Conservation (phyloP, 2,329 filamentous ascomycete species). For the Amphichorda felina region DNA sequence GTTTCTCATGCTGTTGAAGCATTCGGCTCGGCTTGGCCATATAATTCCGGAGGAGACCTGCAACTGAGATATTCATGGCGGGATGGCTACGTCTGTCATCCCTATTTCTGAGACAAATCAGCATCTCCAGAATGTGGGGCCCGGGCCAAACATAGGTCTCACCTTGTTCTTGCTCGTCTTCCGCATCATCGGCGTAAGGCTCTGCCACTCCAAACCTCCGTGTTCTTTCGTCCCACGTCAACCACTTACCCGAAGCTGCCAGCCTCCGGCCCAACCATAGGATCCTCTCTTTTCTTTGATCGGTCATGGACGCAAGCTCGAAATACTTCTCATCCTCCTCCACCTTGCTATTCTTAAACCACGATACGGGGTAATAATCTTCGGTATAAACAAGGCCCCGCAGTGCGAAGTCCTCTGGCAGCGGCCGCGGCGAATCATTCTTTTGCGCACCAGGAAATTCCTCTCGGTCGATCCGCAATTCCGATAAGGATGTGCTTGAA, state of each 20-base stretch:
- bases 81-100: too few species aligned
- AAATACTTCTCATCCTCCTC: conserved; percentile 59
- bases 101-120: too few species aligned
- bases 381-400: conserved; percentile 50
- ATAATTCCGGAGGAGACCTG: too few species aligned
- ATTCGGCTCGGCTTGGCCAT: too few species aligned
- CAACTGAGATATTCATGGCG: too few species aligned
- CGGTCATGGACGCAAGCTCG: conserved; percentile 46
- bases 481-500: conserved; percentile 12
- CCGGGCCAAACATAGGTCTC: not conserved
- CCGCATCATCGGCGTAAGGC: not conserved
- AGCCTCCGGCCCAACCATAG: conserved; percentile 44
- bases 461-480: conserved; percentile 23
- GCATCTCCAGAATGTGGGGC: too few species aligned
- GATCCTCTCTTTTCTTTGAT: conserved; percentile 45
- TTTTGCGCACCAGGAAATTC: conserved; percentile 35
- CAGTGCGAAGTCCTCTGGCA: conserved; percentile 59
- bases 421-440: conserved; percentile 33
- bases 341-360: conserved; percentile 45
- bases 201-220: conserved; percentile 1
- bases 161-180: not conserved
- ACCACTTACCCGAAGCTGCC: conserved; percentile 26
- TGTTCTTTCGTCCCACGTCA: conserved; percentile 22
- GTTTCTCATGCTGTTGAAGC: too few species aligned
- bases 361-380: conserved; percentile 43